A percentile compares a stretch with the other conserved stretches of the same genome.
Conservation (phyloP, 208 protist species). For the Polymyxa betae region DNA sequence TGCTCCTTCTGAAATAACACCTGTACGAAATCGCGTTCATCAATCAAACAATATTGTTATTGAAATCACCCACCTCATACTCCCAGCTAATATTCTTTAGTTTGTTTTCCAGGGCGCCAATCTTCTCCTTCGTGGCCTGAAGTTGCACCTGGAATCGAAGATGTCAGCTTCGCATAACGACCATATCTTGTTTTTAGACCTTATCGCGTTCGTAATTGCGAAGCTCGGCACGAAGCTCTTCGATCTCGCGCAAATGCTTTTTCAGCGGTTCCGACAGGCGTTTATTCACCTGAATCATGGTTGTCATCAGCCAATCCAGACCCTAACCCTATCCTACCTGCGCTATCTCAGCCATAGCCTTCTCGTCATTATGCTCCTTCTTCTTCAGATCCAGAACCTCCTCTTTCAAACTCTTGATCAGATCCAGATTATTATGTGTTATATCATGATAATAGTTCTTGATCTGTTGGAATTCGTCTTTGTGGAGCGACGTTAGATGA, state of each 20-base stretch:
- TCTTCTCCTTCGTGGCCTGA: constrained; percentile 26
- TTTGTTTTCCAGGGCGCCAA: background rate
- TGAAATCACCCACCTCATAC: constrained; percentile 3
- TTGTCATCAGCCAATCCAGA: background rate
- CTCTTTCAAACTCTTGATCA: constrained; percentile 93
- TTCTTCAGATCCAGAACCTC: constrained; percentile 63
- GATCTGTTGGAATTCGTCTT: constrained; percentile 53
- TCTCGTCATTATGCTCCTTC: constrained; percentile 72
- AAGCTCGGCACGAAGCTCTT: constrained; percentile 36
- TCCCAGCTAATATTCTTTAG: constrained; percentile 54
- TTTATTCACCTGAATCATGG: constrained; percentile 83
- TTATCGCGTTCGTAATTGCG: constrained; percentile 54
- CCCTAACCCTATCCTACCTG: constrained; percentile 10
- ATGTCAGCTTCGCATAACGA: background rate
- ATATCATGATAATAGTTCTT: constrained; percentile 90
- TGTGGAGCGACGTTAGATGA: constrained; percentile 52
- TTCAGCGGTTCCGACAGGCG: constrained; percentile 87
- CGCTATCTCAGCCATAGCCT: constrained; percentile 94
- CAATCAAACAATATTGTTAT: constrained; percentile 8
- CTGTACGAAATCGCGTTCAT: background rate
- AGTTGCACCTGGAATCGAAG: constrained; percentile 32
- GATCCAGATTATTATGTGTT: constrained; percentile 94
- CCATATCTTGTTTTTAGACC: background rate
- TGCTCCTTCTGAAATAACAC: constrained; percentile 47
- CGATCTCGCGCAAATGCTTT: constrained; percentile 63